These are phyloP conservation scores for Alternaria consortialis DNA, from an alignment of 2,329 filamentous ascomycete species.

Conservation along the genomic window DNA sequence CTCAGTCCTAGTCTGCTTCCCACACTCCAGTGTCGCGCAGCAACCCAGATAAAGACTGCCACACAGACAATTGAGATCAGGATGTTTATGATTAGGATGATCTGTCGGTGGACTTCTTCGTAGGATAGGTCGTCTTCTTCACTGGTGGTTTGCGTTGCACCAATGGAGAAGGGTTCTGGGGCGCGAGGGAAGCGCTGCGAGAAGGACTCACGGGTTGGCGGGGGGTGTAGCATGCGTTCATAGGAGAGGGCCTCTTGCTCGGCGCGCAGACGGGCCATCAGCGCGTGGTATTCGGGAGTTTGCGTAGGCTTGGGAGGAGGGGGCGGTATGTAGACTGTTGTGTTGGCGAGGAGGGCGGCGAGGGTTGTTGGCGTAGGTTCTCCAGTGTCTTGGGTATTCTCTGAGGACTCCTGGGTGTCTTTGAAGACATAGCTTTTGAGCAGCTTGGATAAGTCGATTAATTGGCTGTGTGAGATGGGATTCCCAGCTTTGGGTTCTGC, in stretches of 20 bases:
- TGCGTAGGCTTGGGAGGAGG: slow-evolving; percentile 72
- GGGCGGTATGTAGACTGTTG: slow-evolving; percentile 79
- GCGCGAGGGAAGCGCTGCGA: slow-evolving; percentile 64
- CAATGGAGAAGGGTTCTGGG: slow-evolving; percentile 61
- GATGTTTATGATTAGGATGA: slow-evolving; percentile 89
- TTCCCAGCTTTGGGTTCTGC: slow-evolving; percentile 64
- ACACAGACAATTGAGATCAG: slow-evolving; percentile 85
- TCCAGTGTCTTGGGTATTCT: not conserved
- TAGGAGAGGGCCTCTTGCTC: slow-evolving; percentile 86
- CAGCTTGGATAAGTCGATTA: slow-evolving; percentile 68
- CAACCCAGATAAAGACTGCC: slow-evolving; percentile 79
- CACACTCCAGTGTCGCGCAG: slow-evolving; percentile 77
- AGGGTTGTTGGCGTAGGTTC: slow-evolving; percentile 57
- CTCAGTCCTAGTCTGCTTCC: slow-evolving; percentile 75
- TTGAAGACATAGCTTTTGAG: slow-evolving; percentile 52
- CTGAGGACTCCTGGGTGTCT: not conserved
- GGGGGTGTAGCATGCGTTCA: slow-evolving; percentile 77
- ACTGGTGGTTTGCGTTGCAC: slow-evolving; percentile 48
- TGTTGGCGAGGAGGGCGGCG: slow-evolving; percentile 75
- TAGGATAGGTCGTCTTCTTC: slow-evolving; percentile 71
- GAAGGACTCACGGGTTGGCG: slow-evolving; percentile 65
- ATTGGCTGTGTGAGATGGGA: slow-evolving; percentile 75
- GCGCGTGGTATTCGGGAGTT: slow-evolving; percentile 82
- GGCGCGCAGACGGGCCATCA: slow-evolving; percentile 85
- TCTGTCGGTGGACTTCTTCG: slow-evolving; percentile 79